A percentile compares a stretch with the other conserved stretches of the same genome.
phyloP scores from a whole-genome alignment of 305 asterid genomes.

The Fraxinus albicans region DNA sequence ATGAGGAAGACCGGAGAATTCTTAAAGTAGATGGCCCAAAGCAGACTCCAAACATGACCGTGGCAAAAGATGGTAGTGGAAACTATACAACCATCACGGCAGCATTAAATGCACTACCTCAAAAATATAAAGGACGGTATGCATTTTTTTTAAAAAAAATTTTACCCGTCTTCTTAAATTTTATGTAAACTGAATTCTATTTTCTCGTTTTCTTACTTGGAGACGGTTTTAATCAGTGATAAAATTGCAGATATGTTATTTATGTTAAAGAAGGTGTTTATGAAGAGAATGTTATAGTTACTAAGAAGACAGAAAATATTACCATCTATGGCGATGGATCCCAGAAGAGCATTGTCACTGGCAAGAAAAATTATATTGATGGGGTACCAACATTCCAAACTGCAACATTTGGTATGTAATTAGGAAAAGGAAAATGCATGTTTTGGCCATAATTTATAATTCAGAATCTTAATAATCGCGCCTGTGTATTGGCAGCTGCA shows the following conservation, averaged over 20 bases:
- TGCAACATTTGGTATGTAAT: conserved; percentile 69
- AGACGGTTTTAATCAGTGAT: neutral
- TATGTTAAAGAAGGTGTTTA: conserved; percentile 72
- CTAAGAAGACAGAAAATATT: conserved; percentile 61
- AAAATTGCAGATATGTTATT: conserved; percentile 57
- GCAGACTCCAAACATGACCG: conserved; percentile 50
- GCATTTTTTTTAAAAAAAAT: neutral
- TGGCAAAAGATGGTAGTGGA: conserved; percentile 75
- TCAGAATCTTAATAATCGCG: neutral
- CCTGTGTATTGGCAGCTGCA: conserved; percentile 44
- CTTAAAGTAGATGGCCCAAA: conserved; percentile 41
- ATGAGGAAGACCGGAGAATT: conserved; percentile 38
- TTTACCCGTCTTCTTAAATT: too few relatives aligned
- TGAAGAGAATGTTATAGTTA: conserved; percentile 57
- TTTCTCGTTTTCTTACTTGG: neutral
- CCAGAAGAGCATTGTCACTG: conserved; percentile 70
- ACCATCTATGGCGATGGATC: conserved; percentile 89
- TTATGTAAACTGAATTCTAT: neutral
- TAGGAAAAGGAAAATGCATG: neutral
- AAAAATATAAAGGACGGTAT: conserved; percentile 57
- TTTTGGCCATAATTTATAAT: neutral
- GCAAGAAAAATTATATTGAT: conserved; percentile 65
- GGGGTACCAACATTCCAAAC: conserved; percentile 70
- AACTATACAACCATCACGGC: conserved; percentile 51
- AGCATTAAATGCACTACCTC: conserved; percentile 68